These are phyloP conservation scores for Crotalaria pallida DNA, from an alignment of 306 rosid genomes.

Conservation along the genomic window DNA sequence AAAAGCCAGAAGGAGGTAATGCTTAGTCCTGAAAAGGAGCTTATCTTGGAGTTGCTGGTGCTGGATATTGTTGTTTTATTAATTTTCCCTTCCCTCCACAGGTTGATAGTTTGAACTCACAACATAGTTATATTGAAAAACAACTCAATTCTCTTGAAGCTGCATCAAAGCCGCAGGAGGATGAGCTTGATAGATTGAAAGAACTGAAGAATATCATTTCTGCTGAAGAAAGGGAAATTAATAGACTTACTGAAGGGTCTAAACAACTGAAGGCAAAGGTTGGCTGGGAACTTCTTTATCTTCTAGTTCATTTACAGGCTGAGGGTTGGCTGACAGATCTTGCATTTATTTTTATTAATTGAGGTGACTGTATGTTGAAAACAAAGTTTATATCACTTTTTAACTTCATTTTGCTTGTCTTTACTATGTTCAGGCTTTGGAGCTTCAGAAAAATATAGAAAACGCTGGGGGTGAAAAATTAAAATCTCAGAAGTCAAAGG, in stretches of 20 bases:
- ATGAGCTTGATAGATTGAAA: conserved; percentile 63
- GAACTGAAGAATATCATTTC: conserved; percentile 57
- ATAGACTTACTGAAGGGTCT: conserved; percentile 64
- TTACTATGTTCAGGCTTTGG: conserved; percentile 48
- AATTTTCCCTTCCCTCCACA: conserved; percentile 23
- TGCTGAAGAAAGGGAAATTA: conserved; percentile 65
- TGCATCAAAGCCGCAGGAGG: conserved; percentile 68
- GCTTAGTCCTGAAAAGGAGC: neutral
- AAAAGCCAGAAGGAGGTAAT: conserved; percentile 83
- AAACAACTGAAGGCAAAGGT: conserved; percentile 84
- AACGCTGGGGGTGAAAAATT: conserved; percentile 87
- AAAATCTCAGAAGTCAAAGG: conserved; percentile 75
- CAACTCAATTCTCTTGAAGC: conserved; percentile 78
- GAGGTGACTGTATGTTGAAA: conserved; percentile 7
- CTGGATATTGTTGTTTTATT: neutral
- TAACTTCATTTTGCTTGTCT: conserved; percentile 15
- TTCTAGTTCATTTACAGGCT: conserved; percentile 7
- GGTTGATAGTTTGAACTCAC: conserved; percentile 78
- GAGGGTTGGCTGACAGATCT: conserved; percentile 9
- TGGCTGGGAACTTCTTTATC: conserved; percentile 12
- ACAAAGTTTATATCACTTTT: neutral
- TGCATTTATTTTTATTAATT: conserved; percentile 8
- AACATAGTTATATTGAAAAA: conserved; percentile 68
- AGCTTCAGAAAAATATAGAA: conserved; percentile 79
- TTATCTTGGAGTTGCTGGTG: conserved; percentile 7